Conservation (phyloP, 805 yeast species). For the Hanseniaspora thailandica region DNA sequence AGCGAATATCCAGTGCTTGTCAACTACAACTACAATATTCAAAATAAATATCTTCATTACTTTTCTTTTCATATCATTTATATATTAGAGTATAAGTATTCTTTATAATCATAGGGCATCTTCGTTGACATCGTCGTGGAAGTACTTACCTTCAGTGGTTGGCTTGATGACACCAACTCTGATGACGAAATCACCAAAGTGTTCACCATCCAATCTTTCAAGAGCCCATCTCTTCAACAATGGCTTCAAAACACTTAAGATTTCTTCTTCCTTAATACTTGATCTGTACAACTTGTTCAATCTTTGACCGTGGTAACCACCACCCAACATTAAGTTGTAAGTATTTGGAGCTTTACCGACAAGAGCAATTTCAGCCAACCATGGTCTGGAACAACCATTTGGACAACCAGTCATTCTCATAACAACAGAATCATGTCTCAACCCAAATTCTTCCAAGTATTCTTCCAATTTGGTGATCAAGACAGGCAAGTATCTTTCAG, state of each 20-base stretch:
- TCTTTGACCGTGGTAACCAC: constrained; percentile 89
- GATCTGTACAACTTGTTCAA: constrained; percentile 79
- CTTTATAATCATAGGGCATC: constrained; percentile 42
- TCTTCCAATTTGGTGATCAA: constrained; percentile 70
- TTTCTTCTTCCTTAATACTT: constrained; percentile 83
- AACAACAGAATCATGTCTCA: constrained; percentile 85
- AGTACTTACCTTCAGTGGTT: constrained; percentile 78
- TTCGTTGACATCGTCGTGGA: constrained; percentile 88
- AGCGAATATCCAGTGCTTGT: no score
- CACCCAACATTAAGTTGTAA: constrained; percentile 88
- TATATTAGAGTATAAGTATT: background rate
- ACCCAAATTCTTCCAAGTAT: constrained; percentile 81
- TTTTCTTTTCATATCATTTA: no score
- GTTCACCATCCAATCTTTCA: constrained; percentile 84
- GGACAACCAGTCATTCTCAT: constrained; percentile 99
- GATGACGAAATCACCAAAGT: constrained; percentile 85
- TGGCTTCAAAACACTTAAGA: constrained; percentile 63
- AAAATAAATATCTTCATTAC: background rate
- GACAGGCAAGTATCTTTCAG: constrained; percentile 77
- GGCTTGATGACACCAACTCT: constrained; percentile 81
- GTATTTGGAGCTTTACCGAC: constrained; percentile 93
- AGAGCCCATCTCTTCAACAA: constrained; percentile 88
- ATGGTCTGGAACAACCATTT: constrained; percentile 96
- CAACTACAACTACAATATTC: no score
- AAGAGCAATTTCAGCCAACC: constrained; percentile 92